phyloP scores from a whole-genome alignment of 345 rosid species.

The Eucalyptus brandiana region DNA sequence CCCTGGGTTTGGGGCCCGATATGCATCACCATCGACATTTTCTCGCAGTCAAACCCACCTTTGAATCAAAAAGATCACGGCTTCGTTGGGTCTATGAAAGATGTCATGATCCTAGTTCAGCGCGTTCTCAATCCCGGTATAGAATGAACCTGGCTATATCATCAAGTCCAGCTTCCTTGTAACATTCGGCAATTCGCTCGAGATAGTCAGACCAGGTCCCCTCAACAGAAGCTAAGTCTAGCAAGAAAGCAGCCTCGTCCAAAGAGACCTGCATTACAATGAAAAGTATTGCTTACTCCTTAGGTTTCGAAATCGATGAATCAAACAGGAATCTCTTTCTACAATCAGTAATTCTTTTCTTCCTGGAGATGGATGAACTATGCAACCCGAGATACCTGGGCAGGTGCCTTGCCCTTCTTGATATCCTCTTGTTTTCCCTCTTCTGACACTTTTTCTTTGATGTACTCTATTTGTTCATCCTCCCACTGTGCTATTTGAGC shows the following conservation, averaged over 20 bases:
- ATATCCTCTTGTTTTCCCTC: slow-evolving; percentile 74
- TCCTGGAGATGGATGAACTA: not conserved
- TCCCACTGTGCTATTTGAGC: slow-evolving; percentile 84
- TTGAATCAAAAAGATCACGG: not conserved
- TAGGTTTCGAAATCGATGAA: not conserved
- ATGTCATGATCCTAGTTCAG: not conserved
- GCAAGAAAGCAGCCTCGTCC: not conserved
- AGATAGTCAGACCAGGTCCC: not conserved
- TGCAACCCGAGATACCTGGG: slow-evolving; percentile 33
- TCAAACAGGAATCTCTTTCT: not conserved
- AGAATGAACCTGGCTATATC: slow-evolving; percentile 36
- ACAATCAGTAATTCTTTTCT: not conserved
- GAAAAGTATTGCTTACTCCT: not conserved
- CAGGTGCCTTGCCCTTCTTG: slow-evolving; percentile 74
- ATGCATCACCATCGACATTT: not conserved
- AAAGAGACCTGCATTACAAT: slow-evolving; percentile 22
- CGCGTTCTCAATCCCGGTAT: slow-evolving; percentile 38
- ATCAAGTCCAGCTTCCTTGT: not conserved
- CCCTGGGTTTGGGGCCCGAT: not conserved
- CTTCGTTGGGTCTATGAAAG: not conserved
- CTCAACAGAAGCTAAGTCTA: not conserved
- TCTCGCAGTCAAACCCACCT: not conserved
- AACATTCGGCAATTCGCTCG: not conserved
- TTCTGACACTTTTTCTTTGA: slow-evolving; percentile 65
- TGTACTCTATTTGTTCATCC: slow-evolving; percentile 80